Conservation (phyloP, 2,329 filamentous ascomycete genomes). For the Purpureocillium lavendulum region DNA sequence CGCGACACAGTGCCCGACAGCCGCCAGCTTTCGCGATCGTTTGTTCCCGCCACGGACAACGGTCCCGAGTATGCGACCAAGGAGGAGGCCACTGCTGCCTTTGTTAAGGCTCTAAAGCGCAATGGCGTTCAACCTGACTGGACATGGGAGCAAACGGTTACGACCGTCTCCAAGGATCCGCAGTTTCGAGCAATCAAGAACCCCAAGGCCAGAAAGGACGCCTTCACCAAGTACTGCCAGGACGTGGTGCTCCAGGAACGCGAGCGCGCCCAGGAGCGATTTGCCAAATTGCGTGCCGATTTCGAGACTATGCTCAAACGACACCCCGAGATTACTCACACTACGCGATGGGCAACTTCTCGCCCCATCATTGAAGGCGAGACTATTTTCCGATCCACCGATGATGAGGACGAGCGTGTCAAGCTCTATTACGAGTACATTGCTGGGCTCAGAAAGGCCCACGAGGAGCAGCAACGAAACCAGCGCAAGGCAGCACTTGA, state of each 20-base stretch:
- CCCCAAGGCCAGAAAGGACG: constrained; percentile 78
- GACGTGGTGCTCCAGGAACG: constrained; percentile 89
- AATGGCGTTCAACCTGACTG: constrained; percentile 84
- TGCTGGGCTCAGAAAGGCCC: constrained; percentile 68
- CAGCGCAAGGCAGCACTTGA: constrained; percentile 76
- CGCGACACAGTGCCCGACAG: constrained; percentile 12
- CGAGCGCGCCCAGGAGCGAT: constrained; percentile 85
- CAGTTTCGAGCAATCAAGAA: constrained; percentile 92
- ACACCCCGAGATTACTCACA: constrained; percentile 94
- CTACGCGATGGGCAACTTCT: constrained; percentile 94
- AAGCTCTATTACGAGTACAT: constrained; percentile 94
- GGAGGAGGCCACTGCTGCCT: constrained; percentile 89
- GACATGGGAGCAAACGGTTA: constrained; percentile 86
- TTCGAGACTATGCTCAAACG: constrained; percentile 94
- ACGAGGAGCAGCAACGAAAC: constrained; percentile 66
- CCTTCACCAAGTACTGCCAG: constrained; percentile 91
- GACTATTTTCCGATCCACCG: constrained; percentile 88
- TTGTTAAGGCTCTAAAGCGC: constrained; percentile 80
- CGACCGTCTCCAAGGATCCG: constrained; percentile 77
- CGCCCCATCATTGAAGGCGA: constrained; percentile 90
- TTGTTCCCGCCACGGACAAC: constrained; percentile 54
- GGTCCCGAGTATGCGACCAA: constrained; percentile 72
- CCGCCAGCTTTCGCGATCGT: constrained; percentile 35
- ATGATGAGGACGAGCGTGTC: constrained; percentile 77
- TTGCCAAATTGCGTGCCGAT: constrained; percentile 84